phyloP scores from a whole-genome alignment of 306 rosid genomes.

The Acmispon strigosus region DNA sequence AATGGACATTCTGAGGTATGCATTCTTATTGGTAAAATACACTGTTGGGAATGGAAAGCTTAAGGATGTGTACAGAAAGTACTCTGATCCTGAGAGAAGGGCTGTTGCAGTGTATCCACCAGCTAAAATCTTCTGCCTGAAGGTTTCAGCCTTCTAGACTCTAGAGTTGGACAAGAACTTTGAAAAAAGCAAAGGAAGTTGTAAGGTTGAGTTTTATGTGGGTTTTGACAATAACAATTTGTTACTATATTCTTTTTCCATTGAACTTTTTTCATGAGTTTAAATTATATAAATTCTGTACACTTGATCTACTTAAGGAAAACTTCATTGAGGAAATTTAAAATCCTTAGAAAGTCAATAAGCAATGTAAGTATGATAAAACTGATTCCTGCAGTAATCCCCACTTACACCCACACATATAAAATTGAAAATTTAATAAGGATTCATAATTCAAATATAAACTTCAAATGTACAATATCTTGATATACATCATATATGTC shows the following conservation, averaged over 20 bases:
- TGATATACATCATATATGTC: neutral
- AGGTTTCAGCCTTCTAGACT: neutral
- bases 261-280: neutral
- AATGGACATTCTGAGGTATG: neutral
- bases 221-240: conserved; percentile 16
- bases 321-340: neutral
- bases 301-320: neutral
- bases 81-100: conserved; percentile 40
- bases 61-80: conserved; percentile 50
- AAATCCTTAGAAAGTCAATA: too few relatives aligned
- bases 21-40: neutral
- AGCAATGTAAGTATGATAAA: too few relatives aligned
- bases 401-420: too few relatives aligned
- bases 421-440: too few relatives aligned
- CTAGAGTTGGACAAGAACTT: too few relatives aligned
- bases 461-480: neutral
- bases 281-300: neutral
- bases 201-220: too few relatives aligned
- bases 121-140: conserved; percentile 44
- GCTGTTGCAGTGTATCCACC: conserved; percentile 67
- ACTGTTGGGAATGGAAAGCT: conserved; percentile 41
- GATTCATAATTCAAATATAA: neutral
- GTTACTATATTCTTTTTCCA: conserved; percentile 1
- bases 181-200: too few relatives aligned
- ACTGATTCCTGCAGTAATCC: too few relatives aligned